phyloP scores from a whole-genome alignment of 371 early-diverging fungal species.

The Smittium culicis region DNA sequence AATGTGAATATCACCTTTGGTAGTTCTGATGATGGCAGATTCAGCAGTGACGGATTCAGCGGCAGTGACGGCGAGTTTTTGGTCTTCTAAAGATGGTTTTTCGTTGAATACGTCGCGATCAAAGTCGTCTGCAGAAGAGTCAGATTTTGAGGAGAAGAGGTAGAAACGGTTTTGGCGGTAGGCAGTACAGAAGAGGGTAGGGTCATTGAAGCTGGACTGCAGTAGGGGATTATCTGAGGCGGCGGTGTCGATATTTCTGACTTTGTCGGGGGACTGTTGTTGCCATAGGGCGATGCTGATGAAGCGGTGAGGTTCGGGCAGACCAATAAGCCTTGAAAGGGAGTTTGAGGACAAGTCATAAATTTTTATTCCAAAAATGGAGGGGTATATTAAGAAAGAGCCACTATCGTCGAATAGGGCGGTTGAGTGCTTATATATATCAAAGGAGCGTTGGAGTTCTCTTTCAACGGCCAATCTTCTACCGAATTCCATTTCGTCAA shows the following conservation, averaged over 20 bases:
- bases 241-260: conserved; percentile 63
- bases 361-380: conserved; percentile 86
- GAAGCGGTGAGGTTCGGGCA: conserved; percentile 81
- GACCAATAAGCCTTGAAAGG: conserved; percentile 71
- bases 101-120: conserved; percentile 93
- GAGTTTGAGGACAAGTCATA: conserved; percentile 72
- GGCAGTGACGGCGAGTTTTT: conserved; percentile 58
- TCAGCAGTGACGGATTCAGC: conserved; percentile 50
- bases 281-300: conserved; percentile 77
- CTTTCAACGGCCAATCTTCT: conserved; percentile 78
- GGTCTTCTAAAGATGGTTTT: conserved; percentile 89
- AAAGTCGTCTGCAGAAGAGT: conserved; percentile 9
- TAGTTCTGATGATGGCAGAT: conserved; percentile 73
- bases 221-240: conserved; percentile 75
- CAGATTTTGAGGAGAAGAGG: conserved; percentile 52
- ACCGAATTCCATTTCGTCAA: conserved; percentile 97
- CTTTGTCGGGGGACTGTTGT: conserved; percentile 66
- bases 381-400: conserved; percentile 74
- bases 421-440: conserved; percentile 36
- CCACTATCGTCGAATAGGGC: conserved; percentile 88
- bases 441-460: conserved; percentile 51
- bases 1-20: conserved; percentile 80
- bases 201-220: conserved; percentile 51
- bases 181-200: conserved; percentile 78
- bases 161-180: conserved; percentile 85